Conservation (phyloP, 306 rosid species). For the Casuarina cunninghamiana region DNA sequence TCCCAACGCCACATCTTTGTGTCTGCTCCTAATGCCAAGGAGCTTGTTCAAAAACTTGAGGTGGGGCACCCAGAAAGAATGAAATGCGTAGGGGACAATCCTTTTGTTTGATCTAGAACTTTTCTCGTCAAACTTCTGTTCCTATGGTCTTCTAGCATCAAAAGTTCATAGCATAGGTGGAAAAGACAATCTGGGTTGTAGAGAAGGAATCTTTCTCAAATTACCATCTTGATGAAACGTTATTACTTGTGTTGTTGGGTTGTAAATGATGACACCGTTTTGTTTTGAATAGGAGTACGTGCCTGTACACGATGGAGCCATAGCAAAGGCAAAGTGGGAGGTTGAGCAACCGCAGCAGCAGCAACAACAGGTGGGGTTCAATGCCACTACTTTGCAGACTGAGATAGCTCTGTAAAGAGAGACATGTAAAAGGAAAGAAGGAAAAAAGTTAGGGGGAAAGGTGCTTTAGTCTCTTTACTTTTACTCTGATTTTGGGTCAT, state of each 20-base stretch:
- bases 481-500: slow-evolving; percentile 37
- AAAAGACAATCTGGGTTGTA: slow-evolving; percentile 13
- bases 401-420: slow-evolving; percentile 40
- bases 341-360: slow-evolving; percentile 35
- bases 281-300: slow-evolving; percentile 47
- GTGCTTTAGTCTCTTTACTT: slow-evolving; percentile 18
- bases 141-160: background rate
- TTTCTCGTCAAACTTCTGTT: background rate
- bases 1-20: slow-evolving; percentile 57
- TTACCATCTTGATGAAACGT: background rate
- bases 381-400: slow-evolving; percentile 44
- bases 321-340: slow-evolving; percentile 53
- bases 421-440: slow-evolving; percentile 8
- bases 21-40: slow-evolving; percentile 55
- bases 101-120: too few species aligned
- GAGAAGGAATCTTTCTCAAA: slow-evolving; percentile 13
- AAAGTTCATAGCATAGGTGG: background rate
- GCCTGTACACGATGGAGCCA: slow-evolving; percentile 56
- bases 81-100: too few species aligned
- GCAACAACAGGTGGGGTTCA: slow-evolving; percentile 48
- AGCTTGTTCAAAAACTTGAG: slow-evolving; percentile 64
- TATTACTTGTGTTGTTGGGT: slow-evolving; percentile 13
- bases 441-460: slow-evolving; percentile 23
- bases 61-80: slow-evolving; percentile 12
- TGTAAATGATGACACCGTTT: slow-evolving; percentile 17